Percentiles rank a stretch among this genome's conserved stretches.
phyloP scores from a whole-genome alignment of 192 early-diverging fungal species.

The Allomyces arbusculus region DNA sequence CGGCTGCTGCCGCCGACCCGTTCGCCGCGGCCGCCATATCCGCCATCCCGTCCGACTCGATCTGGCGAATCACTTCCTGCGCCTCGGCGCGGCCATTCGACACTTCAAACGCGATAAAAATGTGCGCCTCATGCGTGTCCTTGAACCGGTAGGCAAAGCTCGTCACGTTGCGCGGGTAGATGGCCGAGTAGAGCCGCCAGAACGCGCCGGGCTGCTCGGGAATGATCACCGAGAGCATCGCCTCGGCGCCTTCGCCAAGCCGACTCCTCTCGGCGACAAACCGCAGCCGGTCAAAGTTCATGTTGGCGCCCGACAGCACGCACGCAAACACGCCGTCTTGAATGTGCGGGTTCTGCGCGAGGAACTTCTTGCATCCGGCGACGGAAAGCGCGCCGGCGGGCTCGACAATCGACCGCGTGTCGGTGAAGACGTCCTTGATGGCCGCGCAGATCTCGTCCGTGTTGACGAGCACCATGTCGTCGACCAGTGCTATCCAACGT shows the following conservation, averaged over 20 bases:
- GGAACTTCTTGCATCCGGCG: conserved; percentile 75
- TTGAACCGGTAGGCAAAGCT: conserved; percentile 83
- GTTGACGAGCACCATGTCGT: conserved; percentile 75
- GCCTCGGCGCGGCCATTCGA: conserved; percentile 49
- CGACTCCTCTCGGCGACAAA: conserved; percentile 91
- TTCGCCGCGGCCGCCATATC: no score
- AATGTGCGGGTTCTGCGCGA: conserved; percentile 19
- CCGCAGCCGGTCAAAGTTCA: conserved; percentile 93
- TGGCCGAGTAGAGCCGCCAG: conserved; percentile 45
- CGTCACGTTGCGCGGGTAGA: conserved; percentile 70
- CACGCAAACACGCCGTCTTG: conserved; percentile 46
- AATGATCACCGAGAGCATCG: conserved; percentile 64
- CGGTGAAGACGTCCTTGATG: conserved; percentile 67
- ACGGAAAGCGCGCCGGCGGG: conserved; percentile 80
- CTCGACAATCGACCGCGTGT: conserved; percentile 85
- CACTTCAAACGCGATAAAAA: conserved; percentile 77
- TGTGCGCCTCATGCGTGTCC: conserved; percentile 53
- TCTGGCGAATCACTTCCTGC: conserved; percentile 36
- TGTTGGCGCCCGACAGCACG: conserved; percentile 83
- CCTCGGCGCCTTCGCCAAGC: conserved; percentile 78
- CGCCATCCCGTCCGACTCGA: conserved; percentile 18
- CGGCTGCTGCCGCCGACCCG: no score
- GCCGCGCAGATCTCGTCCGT: conserved; percentile 94
- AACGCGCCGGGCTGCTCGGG: conserved; percentile 72
- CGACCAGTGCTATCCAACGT: conserved; percentile 29